Conservation (phyloP, 768 basidiomycete species). For the Pleurotus citrinopileatus region DNA sequence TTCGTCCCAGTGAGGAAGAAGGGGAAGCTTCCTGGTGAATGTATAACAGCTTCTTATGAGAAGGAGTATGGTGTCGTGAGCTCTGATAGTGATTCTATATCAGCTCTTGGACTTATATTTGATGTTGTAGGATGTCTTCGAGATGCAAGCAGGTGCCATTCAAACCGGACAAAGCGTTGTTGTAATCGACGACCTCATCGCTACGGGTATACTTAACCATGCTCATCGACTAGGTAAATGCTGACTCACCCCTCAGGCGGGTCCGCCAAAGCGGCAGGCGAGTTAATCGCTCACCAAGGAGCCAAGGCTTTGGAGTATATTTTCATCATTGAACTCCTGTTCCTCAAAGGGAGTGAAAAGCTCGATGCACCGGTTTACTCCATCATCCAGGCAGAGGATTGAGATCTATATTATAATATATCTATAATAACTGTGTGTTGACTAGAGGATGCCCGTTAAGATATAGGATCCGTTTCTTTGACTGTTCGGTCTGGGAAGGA, state of each 20-base stretch:
- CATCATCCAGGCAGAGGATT: constrained; percentile 77
- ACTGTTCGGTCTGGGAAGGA: constrained; percentile 21
- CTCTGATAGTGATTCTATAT: constrained; percentile 9
- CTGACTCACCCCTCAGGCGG: constrained; percentile 54
- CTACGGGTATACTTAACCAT: constrained; percentile 65
- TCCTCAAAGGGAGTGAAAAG: constrained; percentile 72
- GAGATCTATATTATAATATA: constrained; percentile 17
- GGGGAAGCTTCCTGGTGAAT: constrained; percentile 92
- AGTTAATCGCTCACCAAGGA: constrained; percentile 80
- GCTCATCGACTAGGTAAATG: background rate
- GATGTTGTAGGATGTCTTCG: constrained; percentile 77
- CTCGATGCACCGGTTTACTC: constrained; percentile 89
- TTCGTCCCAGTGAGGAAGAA: constrained; percentile 95
- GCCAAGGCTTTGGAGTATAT: constrained; percentile 89
- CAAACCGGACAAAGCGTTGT: constrained; percentile 79
- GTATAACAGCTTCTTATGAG: constrained; percentile 70
- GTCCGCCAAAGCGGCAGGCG: constrained; percentile 89
- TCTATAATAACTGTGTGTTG: constrained; percentile 69
- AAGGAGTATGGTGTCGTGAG: constrained; percentile 92
- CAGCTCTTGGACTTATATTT: background rate
- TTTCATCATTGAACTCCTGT: constrained; percentile 84
- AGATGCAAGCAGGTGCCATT: constrained; percentile 91
- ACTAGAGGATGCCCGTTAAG: constrained; percentile 74
- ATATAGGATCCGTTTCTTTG: constrained; percentile 54
- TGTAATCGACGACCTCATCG: constrained; percentile 93